These are phyloP conservation scores for Aspergillus ibericus DNA, from an alignment of 2,329 filamentous ascomycete genomes.

Conservation along the genomic window DNA sequence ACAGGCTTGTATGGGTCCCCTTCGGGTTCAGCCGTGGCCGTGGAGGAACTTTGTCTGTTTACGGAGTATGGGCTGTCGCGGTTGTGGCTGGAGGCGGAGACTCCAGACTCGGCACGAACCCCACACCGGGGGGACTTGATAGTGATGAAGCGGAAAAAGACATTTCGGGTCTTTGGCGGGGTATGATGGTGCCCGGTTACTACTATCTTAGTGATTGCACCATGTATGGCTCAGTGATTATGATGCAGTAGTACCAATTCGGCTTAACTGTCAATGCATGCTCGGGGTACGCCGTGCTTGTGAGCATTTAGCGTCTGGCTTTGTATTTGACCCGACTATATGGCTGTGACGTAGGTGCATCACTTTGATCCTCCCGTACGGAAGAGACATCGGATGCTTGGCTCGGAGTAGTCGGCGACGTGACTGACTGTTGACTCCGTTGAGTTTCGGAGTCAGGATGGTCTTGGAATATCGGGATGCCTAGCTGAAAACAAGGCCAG, in stretches of 20 bases:
- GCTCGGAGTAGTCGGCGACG: background rate
- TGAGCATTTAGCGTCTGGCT: background rate
- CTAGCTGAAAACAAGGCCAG: background rate
- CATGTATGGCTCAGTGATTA: background rate
- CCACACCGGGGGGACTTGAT: background rate
- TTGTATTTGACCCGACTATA: background rate
- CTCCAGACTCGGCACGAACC: background rate
- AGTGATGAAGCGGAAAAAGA: background rate
- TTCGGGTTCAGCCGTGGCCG: background rate
- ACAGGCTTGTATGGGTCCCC: background rate
- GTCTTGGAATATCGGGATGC: background rate
- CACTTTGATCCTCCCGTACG: background rate
- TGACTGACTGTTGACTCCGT: background rate
- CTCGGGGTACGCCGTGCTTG: background rate
- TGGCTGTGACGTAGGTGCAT: background rate
- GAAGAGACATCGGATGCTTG: background rate
- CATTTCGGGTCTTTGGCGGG: background rate
- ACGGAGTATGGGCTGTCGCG: background rate
- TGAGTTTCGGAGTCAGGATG: background rate
- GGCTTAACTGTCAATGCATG: background rate
- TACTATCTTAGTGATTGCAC: too few species aligned
- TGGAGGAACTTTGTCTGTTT: background rate
- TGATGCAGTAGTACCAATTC: background rate
- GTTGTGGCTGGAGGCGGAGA: background rate
- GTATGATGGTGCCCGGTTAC: background rate